Evolutionary conservation across 768 basidiomycete genomes (phyloP), one percentile per base, ranked within the genome.

Genomic region (Rhodotorula diobovata): DNA sequence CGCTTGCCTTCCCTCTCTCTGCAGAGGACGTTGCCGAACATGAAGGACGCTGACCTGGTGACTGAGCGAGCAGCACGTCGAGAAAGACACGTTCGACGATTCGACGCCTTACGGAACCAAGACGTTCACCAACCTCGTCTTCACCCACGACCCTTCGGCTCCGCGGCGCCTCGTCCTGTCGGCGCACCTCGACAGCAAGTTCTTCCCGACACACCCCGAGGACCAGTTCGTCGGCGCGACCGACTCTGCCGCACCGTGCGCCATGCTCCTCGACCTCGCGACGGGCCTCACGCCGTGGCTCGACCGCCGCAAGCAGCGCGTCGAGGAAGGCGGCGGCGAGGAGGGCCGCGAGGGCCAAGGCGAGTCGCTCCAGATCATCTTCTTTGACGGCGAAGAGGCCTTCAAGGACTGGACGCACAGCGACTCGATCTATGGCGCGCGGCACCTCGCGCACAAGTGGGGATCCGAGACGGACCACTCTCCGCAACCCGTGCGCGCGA

Each of bases 331-430:
- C 23, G 87, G 82, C 0, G 78, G 82, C 25, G 86, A 87, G 64
- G 87, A 87, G 21, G 87, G 63, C 5, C 14, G 53, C 16, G 54
- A 91, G n/a, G 77, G 76, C 63, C 86, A 86, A 0, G 89, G 90
- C 67, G 91, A 90, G 30, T 95, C 94, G 7, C 81, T 99, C 16
- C 93, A 96, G 79, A 82, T 98, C 16, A 84, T 99, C 18, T 95
- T 98, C 79, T 95, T 99, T 68, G 96, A 99, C 77, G 96, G 96
- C 6, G 96, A 99, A 81, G 96, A 98, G 80, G 96, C 96, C 1
- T 97, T 95, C 80, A 84, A 86, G 58, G 83, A 86, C 37, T 99
- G 95, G 95, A 92, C 91, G 5, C 85, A 84, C 41, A 87, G 85
- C 5, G 95, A 99, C 80, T 94, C 91, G 2, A 87, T 92, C 54